phyloP scores from a whole-genome alignment of 2,329 filamentous ascomycete species.

The Leptographium wingfieldii region DNA sequence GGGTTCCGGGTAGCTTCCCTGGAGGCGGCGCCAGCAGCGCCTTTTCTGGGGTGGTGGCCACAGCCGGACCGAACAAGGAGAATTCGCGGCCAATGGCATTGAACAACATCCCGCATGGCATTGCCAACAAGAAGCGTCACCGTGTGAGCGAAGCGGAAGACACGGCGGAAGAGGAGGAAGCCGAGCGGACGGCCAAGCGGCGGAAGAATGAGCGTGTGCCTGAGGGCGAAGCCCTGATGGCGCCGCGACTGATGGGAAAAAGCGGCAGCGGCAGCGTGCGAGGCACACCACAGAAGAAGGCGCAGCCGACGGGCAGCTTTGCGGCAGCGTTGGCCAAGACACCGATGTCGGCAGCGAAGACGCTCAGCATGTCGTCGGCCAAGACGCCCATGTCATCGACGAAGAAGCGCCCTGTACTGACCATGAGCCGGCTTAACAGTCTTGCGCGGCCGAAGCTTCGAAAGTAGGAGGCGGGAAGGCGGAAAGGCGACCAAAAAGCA shows the following conservation, averaged over 20 bases:
- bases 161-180: conserved; percentile 34
- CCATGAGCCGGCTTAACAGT: conserved; percentile 47
- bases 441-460: conserved; percentile 47
- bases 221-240: conserved; percentile 39
- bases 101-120: conserved; percentile 28
- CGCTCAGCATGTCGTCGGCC: conserved; percentile 19
- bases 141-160: conserved; percentile 46
- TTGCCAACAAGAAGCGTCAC: conserved; percentile 53
- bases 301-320: background rate
- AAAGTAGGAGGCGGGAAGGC: conserved; percentile 13
- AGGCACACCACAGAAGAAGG: conserved; percentile 6
- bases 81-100: conserved; percentile 33
- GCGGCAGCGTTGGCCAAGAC: conserved; percentile 11
- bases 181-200: conserved; percentile 45
- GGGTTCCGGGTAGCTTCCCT: conserved; percentile 28
- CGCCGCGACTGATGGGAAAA: conserved; percentile 29
- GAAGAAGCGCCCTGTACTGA: conserved; percentile 41
- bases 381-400: conserved; percentile 32
- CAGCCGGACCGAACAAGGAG: conserved; percentile 37
- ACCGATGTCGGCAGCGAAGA: conserved; percentile 39
- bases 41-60: conserved; percentile 8
- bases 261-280: conserved; percentile 1
- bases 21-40: background rate
- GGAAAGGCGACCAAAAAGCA: background rate
- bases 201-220: conserved; percentile 35